Evolutionary conservation across 257 asterid genomes (phyloP).

Genomic region (Solanum chiquidenum): DNA sequence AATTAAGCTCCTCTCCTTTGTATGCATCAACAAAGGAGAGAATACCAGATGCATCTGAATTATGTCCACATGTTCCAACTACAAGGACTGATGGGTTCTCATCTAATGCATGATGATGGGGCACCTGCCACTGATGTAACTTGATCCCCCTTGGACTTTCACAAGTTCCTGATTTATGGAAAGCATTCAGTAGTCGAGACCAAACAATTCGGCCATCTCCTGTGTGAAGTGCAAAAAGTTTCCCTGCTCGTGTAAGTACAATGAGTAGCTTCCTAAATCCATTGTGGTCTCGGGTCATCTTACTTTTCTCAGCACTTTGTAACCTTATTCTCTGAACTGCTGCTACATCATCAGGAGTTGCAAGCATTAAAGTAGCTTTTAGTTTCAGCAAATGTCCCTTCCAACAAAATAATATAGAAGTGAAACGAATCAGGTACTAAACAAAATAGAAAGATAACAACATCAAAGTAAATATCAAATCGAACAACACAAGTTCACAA

Average conservation of each 20-base stretch:
- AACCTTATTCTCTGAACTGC: slow-evolving; percentile 72
- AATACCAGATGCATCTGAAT: slow-evolving; percentile 64
- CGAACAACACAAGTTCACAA: neutral
- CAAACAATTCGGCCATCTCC: slow-evolving; percentile 86
- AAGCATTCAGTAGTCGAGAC: slow-evolving; percentile 25
- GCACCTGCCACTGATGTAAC: slow-evolving; percentile 90
- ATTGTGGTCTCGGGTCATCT: slow-evolving; percentile 92
- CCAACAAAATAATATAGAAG: neutral
- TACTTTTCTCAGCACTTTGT: slow-evolving; percentile 78
- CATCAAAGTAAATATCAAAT: neutral
- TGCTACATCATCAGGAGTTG: slow-evolving; percentile 83
- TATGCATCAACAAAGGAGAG: slow-evolving; percentile 71
- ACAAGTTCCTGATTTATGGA: slow-evolving; percentile 64
- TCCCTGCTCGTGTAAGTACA: slow-evolving; percentile 83
- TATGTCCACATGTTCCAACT: slow-evolving; percentile 72
- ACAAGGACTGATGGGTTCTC: slow-evolving; percentile 89
- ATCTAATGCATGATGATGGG: slow-evolving; percentile 97
- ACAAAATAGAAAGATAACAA: neutral
- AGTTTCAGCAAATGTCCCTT: slow-evolving; percentile 95
- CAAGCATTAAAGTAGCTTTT: slow-evolving; percentile 88
- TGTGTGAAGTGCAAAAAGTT: slow-evolving; percentile 80
- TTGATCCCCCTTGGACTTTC: slow-evolving; percentile 62
- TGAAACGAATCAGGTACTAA: neutral
- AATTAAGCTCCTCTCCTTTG: slow-evolving; percentile 70
- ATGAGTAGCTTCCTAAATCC: slow-evolving; percentile 74